Evolutionary conservation across 2,329 filamentous ascomycete species (phyloP), one percentile per base, ranked within the genome.

Genomic region (Hypoxylon sp.): DNA sequence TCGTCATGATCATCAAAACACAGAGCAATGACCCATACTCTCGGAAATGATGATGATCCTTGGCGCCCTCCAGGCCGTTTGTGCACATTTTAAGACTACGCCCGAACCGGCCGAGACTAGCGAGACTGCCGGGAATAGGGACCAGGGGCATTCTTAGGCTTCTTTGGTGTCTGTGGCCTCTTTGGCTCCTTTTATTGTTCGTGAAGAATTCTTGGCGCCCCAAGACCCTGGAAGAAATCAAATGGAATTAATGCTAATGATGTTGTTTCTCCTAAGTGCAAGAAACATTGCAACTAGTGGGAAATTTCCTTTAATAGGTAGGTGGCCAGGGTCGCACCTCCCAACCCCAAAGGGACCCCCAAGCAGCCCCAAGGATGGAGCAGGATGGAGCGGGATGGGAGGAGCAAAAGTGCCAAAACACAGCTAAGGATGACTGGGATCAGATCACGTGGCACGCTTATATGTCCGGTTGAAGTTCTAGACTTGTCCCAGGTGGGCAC

Each of bases 11-110:
- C 39, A 58, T 54, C 65, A 65, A 62, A 46, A 42, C 57, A 52
- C 47, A 53, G 15, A 50, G 46, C 47, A 42, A 63, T 67, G 63
- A 68, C 51, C 65, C 68, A 64, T 70, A 50, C 35, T 39, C 52
- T 65, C 62, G 68, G 65, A 70, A 70, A 70, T 70, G 65, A 70
- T 59, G 68, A 70, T 70, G 58, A 68, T 54, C 68, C 68, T 70
- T 68, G 68, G 68, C 65, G 39, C 57, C 61, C 53, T 44, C 39
- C 17, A 44, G 39, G 53, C 37, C 31, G 27, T 58, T 58, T 52
- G 56, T 51, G 17, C 42, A 50, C 24, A 31, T 56, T 42, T 51
- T 57, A 17, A 44, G 50, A 54, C 62, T 65, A 65, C 54, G 19
- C 65, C 54, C 59, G 65, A 70, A 70, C 62, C 68, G 68, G 68